Evolutionary conservation across 495 filamentous ascomycete genomes (phyloP).

Genomic region (Zalerion maritima): DNA sequence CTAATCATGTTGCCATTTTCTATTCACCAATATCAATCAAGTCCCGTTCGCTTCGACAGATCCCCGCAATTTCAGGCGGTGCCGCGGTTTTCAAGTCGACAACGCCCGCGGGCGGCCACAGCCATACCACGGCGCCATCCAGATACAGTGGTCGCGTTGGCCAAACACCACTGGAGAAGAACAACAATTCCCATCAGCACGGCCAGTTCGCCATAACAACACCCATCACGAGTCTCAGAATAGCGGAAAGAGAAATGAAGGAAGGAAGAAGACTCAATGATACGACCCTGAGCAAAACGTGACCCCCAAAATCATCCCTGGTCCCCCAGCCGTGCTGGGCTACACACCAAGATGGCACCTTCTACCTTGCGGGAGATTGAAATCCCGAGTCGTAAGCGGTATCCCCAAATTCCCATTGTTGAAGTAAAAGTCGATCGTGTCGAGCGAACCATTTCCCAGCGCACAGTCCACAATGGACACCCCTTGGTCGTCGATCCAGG

Average conservation of each 20-base stretch:
- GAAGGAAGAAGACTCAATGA: constrained; percentile 13
- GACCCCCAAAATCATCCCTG: constrained; percentile 25
- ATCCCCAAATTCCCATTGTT: constrained; percentile 27
- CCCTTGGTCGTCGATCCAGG: constrained; percentile 17
- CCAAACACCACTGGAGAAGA: constrained; percentile 33
- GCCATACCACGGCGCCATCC: constrained; percentile 31
- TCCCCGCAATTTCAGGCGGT: too few species aligned
- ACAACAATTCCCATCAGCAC: too few species aligned
- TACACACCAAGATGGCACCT: constrained; percentile 28
- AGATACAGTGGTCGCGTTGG: constrained; percentile 26
- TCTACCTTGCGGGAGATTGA: constrained; percentile 23
- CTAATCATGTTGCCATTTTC: too few species aligned
- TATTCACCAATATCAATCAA: too few species aligned
- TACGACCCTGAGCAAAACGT: constrained; percentile 31
- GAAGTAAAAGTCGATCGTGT: constrained; percentile 30
- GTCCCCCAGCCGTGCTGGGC: constrained; percentile 16
- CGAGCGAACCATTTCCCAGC: constrained; percentile 15
- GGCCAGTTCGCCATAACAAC: too few species aligned
- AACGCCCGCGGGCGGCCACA: too few species aligned
- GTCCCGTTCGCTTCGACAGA: too few species aligned
- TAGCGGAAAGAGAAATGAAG: not conserved
- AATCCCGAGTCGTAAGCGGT: constrained; percentile 28
- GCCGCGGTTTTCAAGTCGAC: too few species aligned
- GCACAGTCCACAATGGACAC: constrained; percentile 26
- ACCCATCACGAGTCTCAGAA: constrained; percentile 4